Base-by-base conservation (phyloP, 805 yeast species). In the Myxozyma udenii region DNA sequence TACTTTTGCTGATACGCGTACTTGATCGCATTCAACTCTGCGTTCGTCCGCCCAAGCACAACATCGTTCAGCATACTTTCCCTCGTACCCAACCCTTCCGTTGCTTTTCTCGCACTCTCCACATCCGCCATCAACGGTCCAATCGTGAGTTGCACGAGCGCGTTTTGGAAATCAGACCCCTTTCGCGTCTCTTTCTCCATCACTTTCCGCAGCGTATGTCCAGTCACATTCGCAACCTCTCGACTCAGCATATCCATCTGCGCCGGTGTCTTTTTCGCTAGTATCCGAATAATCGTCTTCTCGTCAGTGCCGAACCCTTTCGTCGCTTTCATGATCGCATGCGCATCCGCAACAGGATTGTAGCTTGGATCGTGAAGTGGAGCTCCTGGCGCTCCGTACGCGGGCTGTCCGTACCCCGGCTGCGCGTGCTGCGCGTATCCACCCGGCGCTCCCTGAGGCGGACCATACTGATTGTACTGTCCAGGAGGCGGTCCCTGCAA, bases 241-340 rank as follows among this genome's bases (percentile, higher is more conserved):
- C 42, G 41, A 28, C 38, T 43, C 30, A 60, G 51, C 14, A 37
- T 44, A 33, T 53, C 60, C 22, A 60, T 48, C 50, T 60, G 60
- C 33, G 44, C 52, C 3, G 61, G 53, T 12, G 48, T 32, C 40
- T 57, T 51, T 9, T 33, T 32, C 7, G 57, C 62, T 19, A 60
- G 43, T 2, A 47, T 48, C 40, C 41, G 45, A 46, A 60, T 44
- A 22, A 60, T 41, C 9, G 53, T 46, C 39, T 51, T 46, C 39
- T 60, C 63, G 43, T 60, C 63, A 4, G 63, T 60, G 18, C 63
- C 63, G 51, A 61, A 53, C 25, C 63, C 63, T 28, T 60, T 60
- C 9, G 60, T 60, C 16, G 63, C 63, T 7, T 44, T 40, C 39
- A 56, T 49, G 21, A 60, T 39, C 14, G 48, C 41, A 11, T 57